Percentiles rank a stretch among this genome's conserved stretches.
These are phyloP conservation scores for Annulohypoxylon nitens DNA, from an alignment of 495 filamentous ascomycete genomes.

Conservation along the genomic window DNA sequence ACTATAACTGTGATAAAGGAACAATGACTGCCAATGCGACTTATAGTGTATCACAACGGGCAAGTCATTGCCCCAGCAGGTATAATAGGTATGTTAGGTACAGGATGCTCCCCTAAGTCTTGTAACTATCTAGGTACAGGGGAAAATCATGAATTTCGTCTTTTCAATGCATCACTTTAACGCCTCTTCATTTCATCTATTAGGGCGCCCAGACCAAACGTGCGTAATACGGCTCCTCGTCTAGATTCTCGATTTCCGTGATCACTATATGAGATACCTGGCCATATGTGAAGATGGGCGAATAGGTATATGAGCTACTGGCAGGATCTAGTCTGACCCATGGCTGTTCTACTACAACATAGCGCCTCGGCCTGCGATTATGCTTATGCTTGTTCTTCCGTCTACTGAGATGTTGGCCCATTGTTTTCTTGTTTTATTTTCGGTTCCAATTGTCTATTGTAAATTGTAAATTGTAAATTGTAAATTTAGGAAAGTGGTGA, in stretches of 20 bases:
- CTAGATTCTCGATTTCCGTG: not conserved
- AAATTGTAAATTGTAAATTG: not conserved
- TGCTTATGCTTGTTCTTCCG: not conserved
- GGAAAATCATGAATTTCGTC: not conserved
- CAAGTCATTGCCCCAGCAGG: no score
- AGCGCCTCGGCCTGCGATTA: not conserved
- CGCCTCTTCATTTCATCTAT: not conserved
- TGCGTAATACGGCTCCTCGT: not conserved
- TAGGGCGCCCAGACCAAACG: not conserved
- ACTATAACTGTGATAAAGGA: no score
- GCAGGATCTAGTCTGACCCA: conserved; percentile 2
- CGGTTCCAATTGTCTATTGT: not conserved
- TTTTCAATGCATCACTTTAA: not conserved
- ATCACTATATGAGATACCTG: not conserved
- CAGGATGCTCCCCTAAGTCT: no score
- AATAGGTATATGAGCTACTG: conserved; percentile 4
- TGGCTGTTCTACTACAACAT: not conserved
- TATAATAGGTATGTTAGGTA: no score
- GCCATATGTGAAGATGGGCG: not conserved
- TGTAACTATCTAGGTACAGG: no score
- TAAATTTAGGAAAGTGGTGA: not conserved
- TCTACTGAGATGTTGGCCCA: not conserved
- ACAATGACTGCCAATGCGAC: no score
- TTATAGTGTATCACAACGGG: no score
- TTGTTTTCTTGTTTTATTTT: not conserved